Conservation (phyloP, 2,329 filamentous ascomycete species). For the Penicillium hesseltinei region DNA sequence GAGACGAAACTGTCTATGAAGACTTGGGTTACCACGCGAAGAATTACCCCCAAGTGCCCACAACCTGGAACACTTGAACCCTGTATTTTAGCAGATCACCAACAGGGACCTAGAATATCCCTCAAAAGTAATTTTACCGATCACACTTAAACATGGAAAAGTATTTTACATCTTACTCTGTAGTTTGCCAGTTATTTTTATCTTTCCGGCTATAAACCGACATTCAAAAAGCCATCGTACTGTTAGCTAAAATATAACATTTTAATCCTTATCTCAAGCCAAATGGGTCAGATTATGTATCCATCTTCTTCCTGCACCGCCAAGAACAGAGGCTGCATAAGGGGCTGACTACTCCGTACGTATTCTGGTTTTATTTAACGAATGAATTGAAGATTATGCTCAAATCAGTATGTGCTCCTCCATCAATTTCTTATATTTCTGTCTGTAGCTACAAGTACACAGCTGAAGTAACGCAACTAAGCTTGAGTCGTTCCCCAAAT, state of each 20-base stretch:
- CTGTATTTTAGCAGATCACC: not conserved
- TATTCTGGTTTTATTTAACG: not conserved
- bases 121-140: not conserved
- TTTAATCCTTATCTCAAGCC: not conserved
- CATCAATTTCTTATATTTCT: not conserved
- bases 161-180: not conserved
- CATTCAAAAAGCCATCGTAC: not conserved
- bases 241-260: not conserved
- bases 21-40: constrained; percentile 59
- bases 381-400: not conserved
- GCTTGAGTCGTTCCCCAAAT: not conserved
- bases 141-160: too few species aligned
- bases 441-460: not conserved
- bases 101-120: not conserved
- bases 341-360: not conserved
- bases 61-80: constrained; percentile 53
- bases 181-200: not conserved
- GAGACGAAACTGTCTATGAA: constrained; percentile 60
- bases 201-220: not conserved
- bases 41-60: constrained; percentile 63
- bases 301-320: not conserved
- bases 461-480: not conserved
- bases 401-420: not conserved
- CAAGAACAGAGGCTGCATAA: not conserved
- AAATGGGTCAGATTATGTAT: not conserved